Evolutionary conservation across 225 moss, liverwort and hornwort species (phyloP), one percentile per base, ranked within the genome.

Genomic region (Asterella californica): DNA sequence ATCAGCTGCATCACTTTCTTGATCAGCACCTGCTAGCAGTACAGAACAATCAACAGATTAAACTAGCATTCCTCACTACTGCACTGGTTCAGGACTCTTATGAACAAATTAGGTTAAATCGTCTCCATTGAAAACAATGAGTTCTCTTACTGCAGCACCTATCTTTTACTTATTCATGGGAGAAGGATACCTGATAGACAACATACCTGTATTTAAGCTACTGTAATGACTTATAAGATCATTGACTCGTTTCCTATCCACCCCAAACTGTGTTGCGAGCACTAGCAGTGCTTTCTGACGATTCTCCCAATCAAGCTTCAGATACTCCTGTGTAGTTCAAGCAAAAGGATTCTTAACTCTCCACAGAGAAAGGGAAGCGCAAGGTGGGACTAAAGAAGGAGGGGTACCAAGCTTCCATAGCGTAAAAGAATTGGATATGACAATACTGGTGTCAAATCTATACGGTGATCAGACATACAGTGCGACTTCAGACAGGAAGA

Each of bases 191-290:
- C 4, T 75, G 69, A 42, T 33, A 69, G 11, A 37, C 36, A 17
- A 18, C 84, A 52, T 15, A 84, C 87, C 87, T 80, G 74, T 80
- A 60, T 86, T 85, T 79, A 97, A 88, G 83, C 73, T 87, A 83
- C 85, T 78, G 60, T 97, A 97, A 76, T 97, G 94, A 72, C 91
- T 88, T 55, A 94, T 89, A 80, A 97, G 94, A 63, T 90, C 87
- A 30, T 86, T 88, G 27, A 94, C 86, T 70, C 94, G 90, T 77
- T 91, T 86, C 79, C 91, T 90, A 78, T 97, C 93, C 45, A 94
- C 93, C 73, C 96, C 96, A 85, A 97, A 94, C 75, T 94, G 90
- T 36, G 94, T 83, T 48, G 91, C 90, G 38, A 97, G 88, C 14
- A 94, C 81, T 65, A 91, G 76, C 78, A 94, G 84, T 67, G 94